phyloP scores from a whole-genome alignment of 495 filamentous ascomycete genomes.

The Aspergillus affinis region DNA sequence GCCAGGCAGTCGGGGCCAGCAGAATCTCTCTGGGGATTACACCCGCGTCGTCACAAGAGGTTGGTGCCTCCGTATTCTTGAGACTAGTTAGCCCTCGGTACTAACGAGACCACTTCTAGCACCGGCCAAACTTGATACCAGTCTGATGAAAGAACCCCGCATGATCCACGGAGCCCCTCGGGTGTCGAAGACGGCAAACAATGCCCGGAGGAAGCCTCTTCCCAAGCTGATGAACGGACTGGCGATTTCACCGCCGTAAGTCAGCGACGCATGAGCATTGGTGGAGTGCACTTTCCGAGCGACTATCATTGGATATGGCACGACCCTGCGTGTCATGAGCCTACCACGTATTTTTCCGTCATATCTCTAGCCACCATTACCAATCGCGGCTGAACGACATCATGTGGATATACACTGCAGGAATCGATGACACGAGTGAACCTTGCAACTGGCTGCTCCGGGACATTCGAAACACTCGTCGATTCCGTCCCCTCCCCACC shows the following conservation, averaged over 20 bases:
- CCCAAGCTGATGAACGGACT: conserved; percentile 65
- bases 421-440: neutral
- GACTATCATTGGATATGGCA: conserved; percentile 14
- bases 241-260: conserved; percentile 45
- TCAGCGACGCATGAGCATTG: conserved; percentile 10
- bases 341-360: conserved; percentile 16
- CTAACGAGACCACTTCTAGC: conserved; percentile 43
- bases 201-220: conserved; percentile 68
- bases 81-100: conserved; percentile 2
- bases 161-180: conserved; percentile 72
- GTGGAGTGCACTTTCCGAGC: conserved; percentile 19
- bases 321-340: conserved; percentile 5
- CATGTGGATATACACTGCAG: conserved; percentile 10
- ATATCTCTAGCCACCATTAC: conserved; percentile 1
- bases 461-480: conserved; percentile 13
- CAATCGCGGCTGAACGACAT: conserved; percentile 10
- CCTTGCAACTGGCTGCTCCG: conserved; percentile 6
- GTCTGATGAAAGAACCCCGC: conserved; percentile 84
- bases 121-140: conserved; percentile 80
- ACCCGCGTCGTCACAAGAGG: conserved; percentile 56
- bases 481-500: neutral
- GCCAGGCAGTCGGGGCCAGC: conserved; percentile 59
- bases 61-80: conserved; percentile 32
- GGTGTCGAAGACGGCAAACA: conserved; percentile 58
- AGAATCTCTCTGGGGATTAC: conserved; percentile 66